phyloP scores from a whole-genome alignment of 768 basidiomycete species.

The Agaricus sinodeliciosus region DNA sequence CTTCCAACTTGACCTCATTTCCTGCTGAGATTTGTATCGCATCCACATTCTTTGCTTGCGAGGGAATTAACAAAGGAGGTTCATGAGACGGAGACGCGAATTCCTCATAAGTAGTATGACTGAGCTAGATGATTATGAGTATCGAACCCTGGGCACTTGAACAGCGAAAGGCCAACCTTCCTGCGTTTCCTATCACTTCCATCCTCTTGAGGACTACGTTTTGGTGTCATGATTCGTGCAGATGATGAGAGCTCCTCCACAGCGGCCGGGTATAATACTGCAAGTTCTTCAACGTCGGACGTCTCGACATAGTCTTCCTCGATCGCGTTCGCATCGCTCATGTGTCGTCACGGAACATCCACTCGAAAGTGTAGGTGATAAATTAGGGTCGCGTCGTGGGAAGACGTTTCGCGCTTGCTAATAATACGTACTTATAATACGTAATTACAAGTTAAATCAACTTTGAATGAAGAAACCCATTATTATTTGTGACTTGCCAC shows the following conservation, averaged over 20 bases:
- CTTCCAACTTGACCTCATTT: neutral
- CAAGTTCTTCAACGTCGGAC: conserved; percentile 8
- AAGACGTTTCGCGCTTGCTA: neutral
- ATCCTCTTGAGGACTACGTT: neutral
- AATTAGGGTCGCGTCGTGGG: neutral
- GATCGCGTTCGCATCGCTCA: neutral
- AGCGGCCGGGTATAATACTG: neutral
- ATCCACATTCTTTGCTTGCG: neutral
- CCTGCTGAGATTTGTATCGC: neutral
- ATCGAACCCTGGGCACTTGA: neutral
- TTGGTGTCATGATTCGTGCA: neutral
- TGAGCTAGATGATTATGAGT: neutral
- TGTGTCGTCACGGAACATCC: neutral
- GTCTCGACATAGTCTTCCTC: conserved; percentile 8
- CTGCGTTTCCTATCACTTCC: conserved; percentile 1
- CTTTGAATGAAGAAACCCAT: too few relatives aligned
- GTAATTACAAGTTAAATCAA: too few relatives aligned
- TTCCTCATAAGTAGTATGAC: neutral
- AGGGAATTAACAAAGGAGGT: neutral
- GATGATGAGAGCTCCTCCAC: neutral
- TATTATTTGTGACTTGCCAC: too few relatives aligned
- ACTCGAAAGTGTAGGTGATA: neutral
- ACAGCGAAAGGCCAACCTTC: neutral
- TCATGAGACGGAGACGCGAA: neutral
- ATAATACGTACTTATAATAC: too few relatives aligned